Percentiles rank a stretch among this genome's conserved stretches.
phyloP scores from a whole-genome alignment of 2,329 filamentous ascomycete genomes.

The Monilinia fructicola region DNA sequence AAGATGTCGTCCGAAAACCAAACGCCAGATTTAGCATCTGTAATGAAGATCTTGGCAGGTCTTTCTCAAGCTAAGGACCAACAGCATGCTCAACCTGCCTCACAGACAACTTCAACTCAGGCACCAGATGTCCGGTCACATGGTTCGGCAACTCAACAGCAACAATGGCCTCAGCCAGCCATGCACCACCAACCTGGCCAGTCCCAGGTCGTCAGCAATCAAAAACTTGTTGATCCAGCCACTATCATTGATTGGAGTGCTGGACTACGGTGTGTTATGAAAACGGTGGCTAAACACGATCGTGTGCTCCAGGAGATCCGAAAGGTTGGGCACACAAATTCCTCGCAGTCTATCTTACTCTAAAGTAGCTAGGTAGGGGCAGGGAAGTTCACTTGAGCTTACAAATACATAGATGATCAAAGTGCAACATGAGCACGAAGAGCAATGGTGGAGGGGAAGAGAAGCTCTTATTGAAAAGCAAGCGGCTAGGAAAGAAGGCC shows the following conservation, averaged over 20 bases:
- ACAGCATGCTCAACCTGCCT: slow-evolving; percentile 22
- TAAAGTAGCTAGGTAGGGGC: neutral
- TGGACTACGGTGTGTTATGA: slow-evolving; percentile 52
- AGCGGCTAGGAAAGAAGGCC: slow-evolving; percentile 50
- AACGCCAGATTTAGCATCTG: slow-evolving; percentile 40
- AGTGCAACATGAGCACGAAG: slow-evolving; percentile 62
- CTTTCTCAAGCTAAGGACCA: slow-evolving; percentile 31
- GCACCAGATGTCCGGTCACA: slow-evolving; percentile 36
- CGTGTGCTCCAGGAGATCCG: slow-evolving; percentile 47
- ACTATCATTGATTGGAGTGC: slow-evolving; percentile 52
- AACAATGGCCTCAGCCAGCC: slow-evolving; percentile 18
- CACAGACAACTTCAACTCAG: slow-evolving; percentile 38
- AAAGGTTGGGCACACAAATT: slow-evolving; percentile 29
- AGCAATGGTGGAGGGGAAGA: slow-evolving; percentile 58
- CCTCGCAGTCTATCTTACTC: neutral
- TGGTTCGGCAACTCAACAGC: slow-evolving; percentile 37
- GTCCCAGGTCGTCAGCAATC: slow-evolving; percentile 3
- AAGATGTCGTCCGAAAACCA: slow-evolving; percentile 35
- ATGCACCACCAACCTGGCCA: neutral
- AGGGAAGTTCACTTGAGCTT: slow-evolving; percentile 14
- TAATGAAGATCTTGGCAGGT: slow-evolving; percentile 38
- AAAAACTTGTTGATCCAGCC: slow-evolving; percentile 44
- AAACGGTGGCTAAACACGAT: slow-evolving; percentile 48
- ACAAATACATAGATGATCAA: slow-evolving; percentile 52
- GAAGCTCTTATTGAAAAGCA: slow-evolving; percentile 53